Evolutionary conservation across 1,139 yeast species (phyloP).

Genomic region (Kurtzmaniella quercitrusa): DNA sequence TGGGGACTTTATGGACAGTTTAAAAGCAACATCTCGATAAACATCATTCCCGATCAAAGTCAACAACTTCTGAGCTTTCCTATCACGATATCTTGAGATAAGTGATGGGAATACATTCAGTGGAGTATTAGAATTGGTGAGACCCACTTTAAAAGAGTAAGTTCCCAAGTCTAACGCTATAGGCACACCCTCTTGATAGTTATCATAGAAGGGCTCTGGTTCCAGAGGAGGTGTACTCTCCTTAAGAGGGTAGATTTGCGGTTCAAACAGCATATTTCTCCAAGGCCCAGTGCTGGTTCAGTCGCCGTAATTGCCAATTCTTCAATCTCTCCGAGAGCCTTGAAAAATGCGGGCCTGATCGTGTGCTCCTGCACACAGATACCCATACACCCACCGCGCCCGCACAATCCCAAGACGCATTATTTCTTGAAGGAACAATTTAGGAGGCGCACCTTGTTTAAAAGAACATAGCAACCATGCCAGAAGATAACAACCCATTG

Average conservation of each 20-base stretch:
- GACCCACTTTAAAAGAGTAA: constrained; percentile 66
- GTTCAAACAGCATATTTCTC: constrained; percentile 12
- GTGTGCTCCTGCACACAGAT: constrained; percentile 2
- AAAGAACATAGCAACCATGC: constrained; percentile 15
- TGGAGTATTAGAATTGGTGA: constrained; percentile 52
- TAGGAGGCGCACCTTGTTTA: no score
- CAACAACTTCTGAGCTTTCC: constrained; percentile 60
- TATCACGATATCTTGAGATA: constrained; percentile 72
- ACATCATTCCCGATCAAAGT: constrained; percentile 84
- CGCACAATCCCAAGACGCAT: no score
- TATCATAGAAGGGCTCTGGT: constrained; percentile 50
- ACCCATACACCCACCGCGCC: background rate
- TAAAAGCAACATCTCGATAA: constrained; percentile 63
- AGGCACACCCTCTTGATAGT: constrained; percentile 58
- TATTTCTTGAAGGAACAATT: no score
- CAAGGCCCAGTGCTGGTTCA: background rate
- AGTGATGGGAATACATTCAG: constrained; percentile 65
- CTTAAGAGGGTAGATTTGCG: constrained; percentile 45
- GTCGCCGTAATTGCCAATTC: constrained; percentile 1
- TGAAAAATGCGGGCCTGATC: background rate
- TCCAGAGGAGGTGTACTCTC: constrained; percentile 37
- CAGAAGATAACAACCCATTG: constrained; percentile 51
- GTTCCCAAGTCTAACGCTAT: constrained; percentile 84
- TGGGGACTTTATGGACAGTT: constrained; percentile 70
- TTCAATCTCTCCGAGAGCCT: background rate